Conservation (phyloP, 768 basidiomycete species). For the Asterophora lycoperdoides region DNA sequence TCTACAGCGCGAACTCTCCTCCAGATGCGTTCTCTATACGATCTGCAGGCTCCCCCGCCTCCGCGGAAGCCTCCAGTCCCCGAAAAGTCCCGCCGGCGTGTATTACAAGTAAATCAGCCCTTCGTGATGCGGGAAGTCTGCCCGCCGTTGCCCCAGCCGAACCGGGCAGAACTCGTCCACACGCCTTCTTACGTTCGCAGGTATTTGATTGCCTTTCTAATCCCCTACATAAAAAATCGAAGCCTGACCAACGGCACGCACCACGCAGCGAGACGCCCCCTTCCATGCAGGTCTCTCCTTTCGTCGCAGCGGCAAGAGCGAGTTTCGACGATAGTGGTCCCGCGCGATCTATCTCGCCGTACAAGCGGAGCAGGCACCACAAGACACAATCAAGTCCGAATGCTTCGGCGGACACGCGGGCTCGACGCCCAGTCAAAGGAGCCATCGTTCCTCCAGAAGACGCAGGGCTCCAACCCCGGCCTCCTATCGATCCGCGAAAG, state of each 20-base stretch:
- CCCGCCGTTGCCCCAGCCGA: slow-evolving; percentile 1
- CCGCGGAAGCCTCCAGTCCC: not conserved
- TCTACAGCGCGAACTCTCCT: slow-evolving; percentile 9
- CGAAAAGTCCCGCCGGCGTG: slow-evolving; percentile 11
- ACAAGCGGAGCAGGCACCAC: not conserved
- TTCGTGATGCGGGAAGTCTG: slow-evolving; percentile 1
- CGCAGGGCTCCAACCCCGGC: not conserved
- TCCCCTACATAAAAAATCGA: not conserved
- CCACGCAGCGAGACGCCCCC: slow-evolving; percentile 3
- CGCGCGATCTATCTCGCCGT: slow-evolving; percentile 3
- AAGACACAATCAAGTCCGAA: not conserved
- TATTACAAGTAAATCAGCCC: slow-evolving; percentile 4
- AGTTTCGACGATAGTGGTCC: not conserved
- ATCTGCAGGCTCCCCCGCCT: slow-evolving; percentile 11
- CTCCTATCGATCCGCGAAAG: slow-evolving; percentile 26
- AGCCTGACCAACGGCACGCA: not conserved
- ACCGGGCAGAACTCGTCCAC: slow-evolving; percentile 1
- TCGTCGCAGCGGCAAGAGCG: slow-evolving; percentile 5
- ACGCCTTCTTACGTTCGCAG: slow-evolving; percentile 2
- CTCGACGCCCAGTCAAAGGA: not conserved
- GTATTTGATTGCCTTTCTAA: slow-evolving; percentile 1
- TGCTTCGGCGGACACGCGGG: not conserved
- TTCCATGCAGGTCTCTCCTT: slow-evolving; percentile 7
- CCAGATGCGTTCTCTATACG: slow-evolving; percentile 14
- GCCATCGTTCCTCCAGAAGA: not conserved